Evolutionary conservation across 352 stramenopile genomes (phyloP).

Genomic region (Pythium phragmitis): DNA sequence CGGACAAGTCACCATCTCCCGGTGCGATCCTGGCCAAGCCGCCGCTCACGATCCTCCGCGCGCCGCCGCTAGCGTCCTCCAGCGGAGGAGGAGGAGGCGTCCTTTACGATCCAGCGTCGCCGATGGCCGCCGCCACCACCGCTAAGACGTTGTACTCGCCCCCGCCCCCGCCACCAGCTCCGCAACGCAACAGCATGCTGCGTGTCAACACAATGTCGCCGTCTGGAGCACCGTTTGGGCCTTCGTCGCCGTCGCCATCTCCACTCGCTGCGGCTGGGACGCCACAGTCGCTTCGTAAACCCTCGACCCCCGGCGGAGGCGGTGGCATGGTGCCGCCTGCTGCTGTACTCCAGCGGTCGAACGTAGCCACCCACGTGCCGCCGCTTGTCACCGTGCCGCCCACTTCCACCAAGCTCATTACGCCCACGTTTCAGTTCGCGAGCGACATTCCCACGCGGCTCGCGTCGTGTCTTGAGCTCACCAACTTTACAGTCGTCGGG

Average conservation of each 20-base stretch:
- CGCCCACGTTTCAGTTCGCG: slow-evolving; percentile 49
- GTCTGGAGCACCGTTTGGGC: background rate
- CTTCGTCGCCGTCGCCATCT: slow-evolving; percentile 5
- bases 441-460: slow-evolving; percentile 58
- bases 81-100: background rate
- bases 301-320: slow-evolving; percentile 3
- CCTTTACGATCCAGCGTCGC: slow-evolving; percentile 1
- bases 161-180: background rate
- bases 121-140: background rate
- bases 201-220: slow-evolving; percentile 21
- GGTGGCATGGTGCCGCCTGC: background rate
- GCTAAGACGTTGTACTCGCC: slow-evolving; percentile 15
- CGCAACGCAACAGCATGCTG: slow-evolving; percentile 15
- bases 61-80: slow-evolving; percentile 1
- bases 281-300: slow-evolving; percentile 3
- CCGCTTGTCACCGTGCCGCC: slow-evolving; percentile 24
- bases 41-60: slow-evolving; percentile 37
- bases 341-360: slow-evolving; percentile 6
- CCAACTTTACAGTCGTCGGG: slow-evolving; percentile 68
- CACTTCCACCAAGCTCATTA: slow-evolving; percentile 59
- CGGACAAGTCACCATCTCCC: slow-evolving; percentile 7
- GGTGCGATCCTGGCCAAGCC: slow-evolving; percentile 42
- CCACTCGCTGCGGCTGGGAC: background rate
- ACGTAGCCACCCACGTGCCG: background rate
- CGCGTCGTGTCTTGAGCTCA: slow-evolving; percentile 57